These are phyloP conservation scores for Penicillium cinerascens DNA, from an alignment of 495 filamentous ascomycete genomes.

Conservation along the genomic window DNA sequence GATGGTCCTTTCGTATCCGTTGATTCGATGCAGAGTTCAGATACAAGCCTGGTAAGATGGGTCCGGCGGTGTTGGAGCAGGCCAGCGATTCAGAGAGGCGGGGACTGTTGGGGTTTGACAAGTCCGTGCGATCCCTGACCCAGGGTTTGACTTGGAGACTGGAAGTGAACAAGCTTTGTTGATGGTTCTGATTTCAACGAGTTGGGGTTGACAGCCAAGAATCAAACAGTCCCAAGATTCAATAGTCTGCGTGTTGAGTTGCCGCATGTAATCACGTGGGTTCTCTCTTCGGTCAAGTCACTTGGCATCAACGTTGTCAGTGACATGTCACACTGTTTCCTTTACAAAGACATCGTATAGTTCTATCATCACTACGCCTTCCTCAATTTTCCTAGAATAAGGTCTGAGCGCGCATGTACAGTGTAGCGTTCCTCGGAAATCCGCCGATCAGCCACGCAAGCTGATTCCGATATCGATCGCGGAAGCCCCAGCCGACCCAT, in stretches of 20 bases:
- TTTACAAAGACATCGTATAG: no score
- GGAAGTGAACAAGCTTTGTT: neutral
- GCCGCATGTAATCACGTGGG: conserved; percentile 1
- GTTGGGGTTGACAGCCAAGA: neutral
- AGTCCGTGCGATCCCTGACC: neutral
- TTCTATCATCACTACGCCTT: no score
- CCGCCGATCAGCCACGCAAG: neutral
- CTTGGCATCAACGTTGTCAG: neutral
- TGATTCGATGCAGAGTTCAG: neutral
- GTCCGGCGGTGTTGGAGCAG: no score
- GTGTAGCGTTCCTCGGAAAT: neutral
- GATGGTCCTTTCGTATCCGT: neutral
- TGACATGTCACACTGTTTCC: no score
- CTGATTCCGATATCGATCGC: neutral
- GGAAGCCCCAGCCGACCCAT: neutral
- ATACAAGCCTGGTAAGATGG: neutral
- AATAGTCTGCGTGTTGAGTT: conserved; percentile 10
- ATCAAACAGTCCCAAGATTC: conserved; percentile 6
- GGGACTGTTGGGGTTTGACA: neutral
- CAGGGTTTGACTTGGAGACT: neutral
- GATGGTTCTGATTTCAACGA: neutral
- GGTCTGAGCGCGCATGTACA: no score
- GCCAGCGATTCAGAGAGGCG: neutral
- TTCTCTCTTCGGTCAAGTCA: neutral
- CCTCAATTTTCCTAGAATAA: no score